phyloP scores from a whole-genome alignment of 1,139 yeast genomes.

The Candida freyschussii region DNA sequence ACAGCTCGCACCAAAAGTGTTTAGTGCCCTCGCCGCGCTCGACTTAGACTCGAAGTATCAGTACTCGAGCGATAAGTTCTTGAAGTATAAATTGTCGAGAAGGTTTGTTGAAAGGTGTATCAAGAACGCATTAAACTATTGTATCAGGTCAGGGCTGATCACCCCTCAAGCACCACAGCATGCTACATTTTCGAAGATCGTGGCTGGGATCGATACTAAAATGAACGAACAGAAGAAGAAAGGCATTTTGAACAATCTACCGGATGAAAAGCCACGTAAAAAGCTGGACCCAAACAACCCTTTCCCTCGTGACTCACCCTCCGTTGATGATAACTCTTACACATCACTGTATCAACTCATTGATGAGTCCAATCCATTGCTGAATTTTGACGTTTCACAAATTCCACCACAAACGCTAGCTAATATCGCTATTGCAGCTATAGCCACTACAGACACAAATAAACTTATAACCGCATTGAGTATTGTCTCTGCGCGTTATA shows the following conservation, averaged over 20 bases:
- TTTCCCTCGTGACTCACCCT: slow-evolving; percentile 21
- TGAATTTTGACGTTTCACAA: slow-evolving; percentile 63
- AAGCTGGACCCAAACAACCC: slow-evolving; percentile 18
- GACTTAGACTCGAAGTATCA: slow-evolving; percentile 35
- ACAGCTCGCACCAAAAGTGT: slow-evolving; percentile 40
- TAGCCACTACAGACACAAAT: slow-evolving; percentile 47
- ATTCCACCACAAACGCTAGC: slow-evolving; percentile 62
- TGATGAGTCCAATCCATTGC: slow-evolving; percentile 53
- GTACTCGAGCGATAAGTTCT: slow-evolving; percentile 30
- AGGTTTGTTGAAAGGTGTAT: slow-evolving; percentile 45
- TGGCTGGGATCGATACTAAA: slow-evolving; percentile 18
- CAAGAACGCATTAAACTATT: slow-evolving; percentile 42
- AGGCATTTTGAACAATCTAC: slow-evolving; percentile 21
- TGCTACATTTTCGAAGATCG: slow-evolving; percentile 17
- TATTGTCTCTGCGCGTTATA: slow-evolving; percentile 60
- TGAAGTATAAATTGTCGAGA: slow-evolving; percentile 37
- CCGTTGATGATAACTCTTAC: slow-evolving; percentile 35
- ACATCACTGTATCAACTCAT: slow-evolving; percentile 54
- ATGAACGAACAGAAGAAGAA: slow-evolving; percentile 25
- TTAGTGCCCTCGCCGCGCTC: slow-evolving; percentile 39
- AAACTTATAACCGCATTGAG: slow-evolving; percentile 64
- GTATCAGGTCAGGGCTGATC: slow-evolving; percentile 31
- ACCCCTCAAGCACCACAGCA: slow-evolving; percentile 15
- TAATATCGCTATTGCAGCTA: slow-evolving; percentile 61
- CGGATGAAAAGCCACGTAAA: slow-evolving; percentile 24